phyloP scores from a whole-genome alignment of 2,329 filamentous ascomycete species.

The Coniochaeta sp. region DNA sequence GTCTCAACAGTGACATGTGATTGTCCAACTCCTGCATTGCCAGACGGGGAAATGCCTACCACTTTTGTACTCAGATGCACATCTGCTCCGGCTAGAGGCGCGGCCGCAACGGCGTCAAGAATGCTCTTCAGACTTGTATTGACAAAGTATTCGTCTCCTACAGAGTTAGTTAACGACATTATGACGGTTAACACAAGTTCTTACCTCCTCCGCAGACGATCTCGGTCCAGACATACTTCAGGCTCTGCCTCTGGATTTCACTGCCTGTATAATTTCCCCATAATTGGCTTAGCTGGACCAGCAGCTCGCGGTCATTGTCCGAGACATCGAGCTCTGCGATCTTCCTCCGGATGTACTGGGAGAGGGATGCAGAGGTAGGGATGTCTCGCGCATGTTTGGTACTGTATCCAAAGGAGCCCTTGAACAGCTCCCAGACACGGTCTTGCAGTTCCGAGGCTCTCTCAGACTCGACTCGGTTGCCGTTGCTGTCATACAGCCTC shows the following conservation, averaged over 20 bases:
- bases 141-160: constrained; percentile 1
- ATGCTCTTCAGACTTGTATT: neutral
- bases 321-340: constrained; percentile 23
- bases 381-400: constrained; percentile 33
- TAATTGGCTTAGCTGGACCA: neutral
- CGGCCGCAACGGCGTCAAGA: neutral
- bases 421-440: constrained; percentile 38
- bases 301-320: constrained; percentile 17
- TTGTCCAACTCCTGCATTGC: neutral
- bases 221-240: constrained; percentile 51
- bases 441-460: neutral
- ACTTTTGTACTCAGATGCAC: constrained; percentile 2
- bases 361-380: constrained; percentile 32
- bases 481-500: constrained; percentile 25
- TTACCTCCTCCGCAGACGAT: constrained; percentile 10
- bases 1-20: neutral
- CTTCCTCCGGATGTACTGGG: constrained; percentile 39
- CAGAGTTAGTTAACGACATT: neutral
- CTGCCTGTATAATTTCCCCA: constrained; percentile 47
- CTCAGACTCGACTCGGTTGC: neutral
- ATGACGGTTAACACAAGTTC: neutral
- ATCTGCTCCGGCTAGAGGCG: neutral
- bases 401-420: constrained; percentile 42
- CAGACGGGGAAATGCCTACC: constrained; percentile 11
- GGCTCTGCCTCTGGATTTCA: constrained; percentile 31